Conservation (phyloP, 1,284 basidiomycete genomes). For the Blastosporella zonata region DNA sequence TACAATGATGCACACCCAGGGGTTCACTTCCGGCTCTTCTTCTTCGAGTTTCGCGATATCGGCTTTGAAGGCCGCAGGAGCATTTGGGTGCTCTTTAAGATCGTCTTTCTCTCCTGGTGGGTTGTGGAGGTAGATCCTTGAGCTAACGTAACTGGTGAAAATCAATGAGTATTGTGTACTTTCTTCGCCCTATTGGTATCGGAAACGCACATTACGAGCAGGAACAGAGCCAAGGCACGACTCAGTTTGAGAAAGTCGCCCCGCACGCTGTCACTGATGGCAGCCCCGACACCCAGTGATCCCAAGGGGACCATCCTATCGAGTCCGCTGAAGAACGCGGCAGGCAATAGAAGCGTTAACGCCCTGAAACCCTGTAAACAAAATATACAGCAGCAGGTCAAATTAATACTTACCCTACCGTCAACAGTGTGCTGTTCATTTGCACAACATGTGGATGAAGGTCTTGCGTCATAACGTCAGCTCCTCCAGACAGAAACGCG, state of each 20-base stretch:
- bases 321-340: constrained; percentile 60
- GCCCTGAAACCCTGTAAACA: constrained; percentile 38
- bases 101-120: constrained; percentile 59
- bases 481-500: constrained; percentile 58
- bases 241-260: constrained; percentile 54
- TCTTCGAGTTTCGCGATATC: constrained; percentile 40
- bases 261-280: constrained; percentile 41
- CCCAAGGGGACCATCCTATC: constrained; percentile 33
- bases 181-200: no score
- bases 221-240: constrained; percentile 55
- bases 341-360: constrained; percentile 56
- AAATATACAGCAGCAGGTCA: constrained; percentile 1
- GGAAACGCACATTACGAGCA: constrained; percentile 52
- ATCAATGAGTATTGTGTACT: background rate
- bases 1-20: constrained; percentile 54
- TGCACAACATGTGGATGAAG: constrained; percentile 48
- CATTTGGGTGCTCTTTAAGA: constrained; percentile 39
- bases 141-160: constrained; percentile 52
- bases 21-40: constrained; percentile 54
- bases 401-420: constrained; percentile 49
- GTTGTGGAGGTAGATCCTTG: constrained; percentile 63
- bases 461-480: constrained; percentile 43
- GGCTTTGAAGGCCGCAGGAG: constrained; percentile 43
- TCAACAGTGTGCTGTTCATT: constrained; percentile 63
- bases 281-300: constrained; percentile 21